Percentiles rank a stretch among this genome's conserved stretches.
Conservation (phyloP, 495 filamentous ascomycete species). For the Podospora didyma region DNA sequence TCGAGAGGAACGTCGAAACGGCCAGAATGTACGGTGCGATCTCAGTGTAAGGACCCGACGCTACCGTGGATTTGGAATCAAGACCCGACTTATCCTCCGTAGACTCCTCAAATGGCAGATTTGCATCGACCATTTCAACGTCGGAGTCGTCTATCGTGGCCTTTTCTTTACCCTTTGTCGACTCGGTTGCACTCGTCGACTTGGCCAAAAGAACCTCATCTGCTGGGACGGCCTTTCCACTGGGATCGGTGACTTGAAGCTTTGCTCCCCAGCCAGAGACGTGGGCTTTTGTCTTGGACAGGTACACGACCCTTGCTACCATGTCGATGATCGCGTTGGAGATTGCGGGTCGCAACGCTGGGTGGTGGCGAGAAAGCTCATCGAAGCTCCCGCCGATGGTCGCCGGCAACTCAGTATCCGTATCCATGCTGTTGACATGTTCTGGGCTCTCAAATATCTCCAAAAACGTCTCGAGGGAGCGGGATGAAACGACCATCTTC, state of each 20-base stretch:
- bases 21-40: slow-evolving; percentile 68
- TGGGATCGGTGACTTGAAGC: slow-evolving; percentile 57
- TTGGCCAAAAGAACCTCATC: slow-evolving; percentile 30
- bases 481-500: slow-evolving; percentile 80
- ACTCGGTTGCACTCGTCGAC: not conserved
- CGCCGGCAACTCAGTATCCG: slow-evolving; percentile 61
- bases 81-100: slow-evolving; percentile 2
- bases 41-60: slow-evolving; percentile 8
- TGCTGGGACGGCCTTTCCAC: slow-evolving; percentile 51
- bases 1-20: slow-evolving; percentile 67
- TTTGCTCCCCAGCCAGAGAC: slow-evolving; percentile 71
- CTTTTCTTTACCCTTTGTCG: slow-evolving; percentile 39
- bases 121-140: slow-evolving; percentile 56
- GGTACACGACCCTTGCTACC: slow-evolving; percentile 67
- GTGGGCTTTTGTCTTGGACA: slow-evolving; percentile 65
- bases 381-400: slow-evolving; percentile 82
- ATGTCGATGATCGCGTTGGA: slow-evolving; percentile 77
- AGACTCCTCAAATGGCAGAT: slow-evolving; percentile 3
- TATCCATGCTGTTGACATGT: slow-evolving; percentile 77
- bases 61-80: slow-evolving; percentile 1
- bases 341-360: slow-evolving; percentile 70
- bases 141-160: slow-evolving; percentile 39
- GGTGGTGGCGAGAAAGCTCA: slow-evolving; percentile 91
- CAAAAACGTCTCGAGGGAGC: slow-evolving; percentile 79
- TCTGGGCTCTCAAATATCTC: slow-evolving; percentile 90